Evolutionary conservation across 371 early-diverging fungal genomes (phyloP), one percentile per base, ranked within the genome.

Genomic region (Zancudomyces culisetae): DNA sequence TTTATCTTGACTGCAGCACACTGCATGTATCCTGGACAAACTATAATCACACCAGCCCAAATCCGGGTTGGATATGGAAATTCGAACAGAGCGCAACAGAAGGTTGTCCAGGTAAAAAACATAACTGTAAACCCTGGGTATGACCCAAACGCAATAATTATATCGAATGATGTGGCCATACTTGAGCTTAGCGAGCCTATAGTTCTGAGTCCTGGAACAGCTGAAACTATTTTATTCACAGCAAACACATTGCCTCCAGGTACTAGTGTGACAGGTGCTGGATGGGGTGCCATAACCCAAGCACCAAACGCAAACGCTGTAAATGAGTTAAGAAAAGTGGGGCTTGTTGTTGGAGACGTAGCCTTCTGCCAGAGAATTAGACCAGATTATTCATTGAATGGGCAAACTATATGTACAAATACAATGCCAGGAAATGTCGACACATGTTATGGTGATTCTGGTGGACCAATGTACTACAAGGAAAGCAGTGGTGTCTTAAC

Each of bases 1-100:
- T 60, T 54, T 57, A 50, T 72, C 15, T 41, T 72, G 18, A 70
- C 73, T 0, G 73, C 73, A 2, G 73, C 73, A 1, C 73, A 72
- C 55, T 72, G 73, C 49, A 59, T 70, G 48, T 48, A 48, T n/a
- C 19, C 53, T 30, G 30, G 6, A 13, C 13, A 6, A 26, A 45
- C 12, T 15, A 43, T 12, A 26, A 18, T 52, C 3, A 39, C 13
- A 26, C 13, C 15, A 0, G 28, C 43, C 30, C 52, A 55, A 27
- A 21, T 61, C 2, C 52, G 54, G 10, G 42, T 66, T 0, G 66
- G 61, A 1, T 55, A 56, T 22, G 60, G 60, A 23, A 56, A 42
- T 53, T 28, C 26, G 26, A 43, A 66, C 55, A 46, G 43, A 13
- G 41, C 23, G 2, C 19, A 43, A 18, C 64, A 60, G 43, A 49